Evolutionary conservation across 202 grass and related monocot species (phyloP).

Genomic region (Digitaria exilis): DNA sequence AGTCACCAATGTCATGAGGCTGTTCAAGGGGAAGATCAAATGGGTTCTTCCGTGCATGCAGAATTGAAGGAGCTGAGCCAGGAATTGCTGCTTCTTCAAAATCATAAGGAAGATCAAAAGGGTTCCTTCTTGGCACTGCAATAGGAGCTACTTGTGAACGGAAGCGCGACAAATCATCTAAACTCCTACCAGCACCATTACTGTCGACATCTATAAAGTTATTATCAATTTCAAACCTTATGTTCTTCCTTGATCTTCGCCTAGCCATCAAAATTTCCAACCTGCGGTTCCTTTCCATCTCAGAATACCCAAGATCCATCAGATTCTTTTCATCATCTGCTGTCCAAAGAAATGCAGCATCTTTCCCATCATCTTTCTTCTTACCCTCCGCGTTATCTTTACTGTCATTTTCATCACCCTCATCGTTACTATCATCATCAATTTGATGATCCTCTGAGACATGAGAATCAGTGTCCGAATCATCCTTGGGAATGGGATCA

Average conservation of each 20-base stretch:
- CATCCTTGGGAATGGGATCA: conserved; percentile 33
- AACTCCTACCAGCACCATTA: conserved; percentile 34
- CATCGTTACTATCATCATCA: conserved; percentile 68
- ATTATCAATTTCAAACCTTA: conserved; percentile 56
- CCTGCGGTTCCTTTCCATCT: conserved; percentile 86
- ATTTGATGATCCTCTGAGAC: conserved; percentile 61
- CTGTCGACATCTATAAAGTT: conserved; percentile 52
- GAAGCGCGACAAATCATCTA: conserved; percentile 67
- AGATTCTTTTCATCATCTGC: conserved; percentile 93
- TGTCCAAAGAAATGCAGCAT: conserved; percentile 81
- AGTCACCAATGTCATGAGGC: conserved; percentile 34
- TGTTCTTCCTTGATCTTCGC: conserved; percentile 76
- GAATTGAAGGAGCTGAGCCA: conserved; percentile 86
- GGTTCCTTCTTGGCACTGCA: conserved; percentile 74
- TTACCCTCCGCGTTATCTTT: conserved; percentile 52
- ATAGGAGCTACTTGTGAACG: conserved; percentile 58
- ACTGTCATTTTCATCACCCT: conserved; percentile 43
- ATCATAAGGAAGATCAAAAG: conserved; percentile 80
- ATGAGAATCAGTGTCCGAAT: conserved; percentile 59
- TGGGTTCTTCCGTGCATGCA: conserved; percentile 64
- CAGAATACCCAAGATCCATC: conserved; percentile 89
- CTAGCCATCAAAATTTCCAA: conserved; percentile 84
- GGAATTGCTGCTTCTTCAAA: conserved; percentile 66
- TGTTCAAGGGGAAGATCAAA: conserved; percentile 76
- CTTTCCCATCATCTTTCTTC: conserved; percentile 54